Conservation (phyloP, 805 yeast genomes). For the Candida taoyuanica region DNA sequence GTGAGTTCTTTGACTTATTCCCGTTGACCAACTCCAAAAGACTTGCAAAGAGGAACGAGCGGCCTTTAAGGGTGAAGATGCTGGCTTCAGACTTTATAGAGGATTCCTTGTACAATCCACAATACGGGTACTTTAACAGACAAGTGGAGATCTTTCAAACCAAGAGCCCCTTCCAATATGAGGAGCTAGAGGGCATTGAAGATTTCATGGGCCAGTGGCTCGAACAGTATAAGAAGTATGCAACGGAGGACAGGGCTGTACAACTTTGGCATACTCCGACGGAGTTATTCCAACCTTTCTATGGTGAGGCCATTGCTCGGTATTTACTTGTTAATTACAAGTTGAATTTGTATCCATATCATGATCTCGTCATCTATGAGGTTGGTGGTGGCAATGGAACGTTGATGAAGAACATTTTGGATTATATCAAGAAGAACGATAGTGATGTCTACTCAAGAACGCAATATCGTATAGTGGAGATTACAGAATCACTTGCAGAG, state of each 20-base stretch:
- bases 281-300: conserved; percentile 76
- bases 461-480: conserved; percentile 38
- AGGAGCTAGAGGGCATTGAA: conserved; percentile 53
- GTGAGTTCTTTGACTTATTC: conserved; percentile 20
- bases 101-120: conserved; percentile 76
- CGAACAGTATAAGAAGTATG: conserved; percentile 49
- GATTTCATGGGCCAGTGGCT: conserved; percentile 70
- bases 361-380: conserved; percentile 73
- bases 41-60: conserved; percentile 27
- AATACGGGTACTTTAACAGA: conserved; percentile 76
- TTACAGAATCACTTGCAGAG: conserved; percentile 23
- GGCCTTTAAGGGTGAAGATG: conserved; percentile 68
- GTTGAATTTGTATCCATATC: conserved; percentile 61
- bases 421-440: conserved; percentile 53
- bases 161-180: conserved; percentile 58
- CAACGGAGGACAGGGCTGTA: conserved; percentile 32
- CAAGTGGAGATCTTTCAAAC: conserved; percentile 76
- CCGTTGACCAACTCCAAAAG: conserved; percentile 17
- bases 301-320: conserved; percentile 83
- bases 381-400: conserved; percentile 92
- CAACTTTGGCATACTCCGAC: conserved; percentile 92
- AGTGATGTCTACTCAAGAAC: conserved; percentile 73
- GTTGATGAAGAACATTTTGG: conserved; percentile 68
- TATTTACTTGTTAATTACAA: conserved; percentile 70
- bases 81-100: conserved; percentile 76